These are phyloP conservation scores for Candida pseudofarinosa DNA, from an alignment of 805 yeast genomes.

Conservation along the genomic window DNA sequence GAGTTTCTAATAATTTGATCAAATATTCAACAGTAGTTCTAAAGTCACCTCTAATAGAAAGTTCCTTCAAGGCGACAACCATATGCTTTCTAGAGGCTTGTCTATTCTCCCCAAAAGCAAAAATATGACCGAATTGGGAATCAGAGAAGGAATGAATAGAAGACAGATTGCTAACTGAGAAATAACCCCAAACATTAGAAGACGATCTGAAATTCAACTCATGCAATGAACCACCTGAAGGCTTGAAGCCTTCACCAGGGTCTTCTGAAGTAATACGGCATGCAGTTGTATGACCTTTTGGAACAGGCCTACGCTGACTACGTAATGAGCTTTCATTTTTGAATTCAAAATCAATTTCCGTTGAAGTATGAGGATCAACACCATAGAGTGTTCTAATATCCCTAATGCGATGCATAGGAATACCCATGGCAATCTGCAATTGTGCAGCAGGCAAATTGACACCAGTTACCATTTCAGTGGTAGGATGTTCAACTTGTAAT, in stretches of 20 bases:
- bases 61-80: conserved; percentile 97
- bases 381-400: conserved; percentile 93
- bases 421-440: conserved; percentile 98
- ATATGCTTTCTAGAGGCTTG: conserved; percentile 97
- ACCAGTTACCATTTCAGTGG: conserved; percentile 99
- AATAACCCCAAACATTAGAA: conserved; percentile 99
- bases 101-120: conserved; percentile 98
- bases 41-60: conserved; percentile 97
- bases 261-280: conserved; percentile 99
- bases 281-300: conserved; percentile 98
- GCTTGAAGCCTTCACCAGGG: conserved; percentile 99
- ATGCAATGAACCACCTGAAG: conserved; percentile 94
- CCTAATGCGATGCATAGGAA: conserved; percentile 90
- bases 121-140: conserved; percentile 98
- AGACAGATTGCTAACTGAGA: conserved; percentile 94
- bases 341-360: conserved; percentile 89
- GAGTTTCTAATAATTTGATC: conserved; percentile 91
- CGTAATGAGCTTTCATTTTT: conserved; percentile 63
- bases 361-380: conserved; percentile 89
- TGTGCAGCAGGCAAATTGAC: conserved; percentile 98
- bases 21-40: conserved; percentile 96
- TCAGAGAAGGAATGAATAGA: conserved; percentile 97
- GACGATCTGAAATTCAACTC: conserved; percentile 96
- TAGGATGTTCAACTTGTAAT: conserved; percentile 99
- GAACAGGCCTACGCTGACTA: conserved; percentile 87